Conservation (phyloP, 2,329 filamentous ascomycete genomes). For the Talaromyces sp. region DNA sequence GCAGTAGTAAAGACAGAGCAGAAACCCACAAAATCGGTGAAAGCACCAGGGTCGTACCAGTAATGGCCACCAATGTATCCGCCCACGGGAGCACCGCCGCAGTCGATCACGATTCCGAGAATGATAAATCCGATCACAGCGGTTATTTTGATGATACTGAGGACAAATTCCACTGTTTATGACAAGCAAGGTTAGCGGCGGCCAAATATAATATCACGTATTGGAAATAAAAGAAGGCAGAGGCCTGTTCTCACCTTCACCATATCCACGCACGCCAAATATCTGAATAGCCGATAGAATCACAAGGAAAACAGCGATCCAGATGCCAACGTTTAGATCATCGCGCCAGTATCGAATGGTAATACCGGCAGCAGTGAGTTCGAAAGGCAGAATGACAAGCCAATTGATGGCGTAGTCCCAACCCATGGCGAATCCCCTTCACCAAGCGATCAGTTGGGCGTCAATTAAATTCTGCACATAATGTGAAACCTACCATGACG, state of each 20-base stretch:
- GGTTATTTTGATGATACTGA: slow-evolving; percentile 57
- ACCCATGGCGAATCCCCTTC: slow-evolving; percentile 46
- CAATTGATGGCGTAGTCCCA: slow-evolving; percentile 74
- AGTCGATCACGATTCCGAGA: slow-evolving; percentile 66
- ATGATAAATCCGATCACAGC: slow-evolving; percentile 66
- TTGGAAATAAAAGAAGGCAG: background rate
- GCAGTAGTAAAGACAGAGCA: slow-evolving; percentile 57
- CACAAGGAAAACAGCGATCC: slow-evolving; percentile 57
- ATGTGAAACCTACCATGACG: slow-evolving; percentile 45
- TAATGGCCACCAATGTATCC: slow-evolving; percentile 40
- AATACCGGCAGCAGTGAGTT: slow-evolving; percentile 61
- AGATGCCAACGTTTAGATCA: slow-evolving; percentile 53
- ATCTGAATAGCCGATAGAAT: slow-evolving; percentile 52
- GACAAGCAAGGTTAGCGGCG: background rate
- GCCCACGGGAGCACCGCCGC: slow-evolving; percentile 40
- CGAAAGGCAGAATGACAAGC: slow-evolving; percentile 75
- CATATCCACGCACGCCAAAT: slow-evolving; percentile 54
- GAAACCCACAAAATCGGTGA: slow-evolving; percentile 51
- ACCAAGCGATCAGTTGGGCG: background rate
- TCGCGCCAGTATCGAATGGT: slow-evolving; percentile 54
- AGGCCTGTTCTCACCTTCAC: slow-evolving; percentile 22
- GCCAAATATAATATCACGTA: background rate
- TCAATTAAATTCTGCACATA: background rate
- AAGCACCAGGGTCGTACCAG: slow-evolving; percentile 41
- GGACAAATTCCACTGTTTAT: slow-evolving; percentile 54